Conservation (phyloP, 1,284 basidiomycete genomes). For the Calocybe gambosa region DNA sequence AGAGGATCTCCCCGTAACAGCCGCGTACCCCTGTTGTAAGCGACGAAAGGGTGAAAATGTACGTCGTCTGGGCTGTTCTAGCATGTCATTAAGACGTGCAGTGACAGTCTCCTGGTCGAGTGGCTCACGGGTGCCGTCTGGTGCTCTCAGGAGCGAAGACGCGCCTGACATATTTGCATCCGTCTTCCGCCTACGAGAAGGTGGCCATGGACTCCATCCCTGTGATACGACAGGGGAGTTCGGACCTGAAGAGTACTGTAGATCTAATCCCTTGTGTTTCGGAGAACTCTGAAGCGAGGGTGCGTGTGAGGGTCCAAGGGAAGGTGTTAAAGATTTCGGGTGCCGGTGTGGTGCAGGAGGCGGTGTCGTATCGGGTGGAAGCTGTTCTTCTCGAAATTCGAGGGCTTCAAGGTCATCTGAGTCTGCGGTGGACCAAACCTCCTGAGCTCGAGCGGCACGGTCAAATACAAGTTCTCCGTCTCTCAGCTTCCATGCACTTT, state of each 20-base stretch:
- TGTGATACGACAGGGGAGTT: background rate
- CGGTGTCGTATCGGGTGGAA: conserved; percentile 1
- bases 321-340: background rate
- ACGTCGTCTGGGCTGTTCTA: background rate
- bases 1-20: background rate
- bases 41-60: background rate
- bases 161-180: background rate
- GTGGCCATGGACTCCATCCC: background rate
- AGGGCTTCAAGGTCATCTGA: conserved; percentile 6
- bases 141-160: background rate
- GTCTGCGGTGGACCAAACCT: conserved; percentile 6
- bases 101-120: background rate
- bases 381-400: background rate
- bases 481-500: conserved; percentile 5
- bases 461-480: conserved; percentile 1
- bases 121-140: background rate
- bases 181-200: background rate
- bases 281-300: background rate
- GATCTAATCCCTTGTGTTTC: background rate
- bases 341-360: background rate
- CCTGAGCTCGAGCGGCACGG: background rate
- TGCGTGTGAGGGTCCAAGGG: background rate
- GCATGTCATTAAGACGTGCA: background rate
- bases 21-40: background rate
- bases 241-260: background rate